A percentile compares a stretch with the other conserved stretches of the same genome.
Conservation (phyloP, 176 grass and related monocot genomes). For the Phyllostachys edulis region DNA sequence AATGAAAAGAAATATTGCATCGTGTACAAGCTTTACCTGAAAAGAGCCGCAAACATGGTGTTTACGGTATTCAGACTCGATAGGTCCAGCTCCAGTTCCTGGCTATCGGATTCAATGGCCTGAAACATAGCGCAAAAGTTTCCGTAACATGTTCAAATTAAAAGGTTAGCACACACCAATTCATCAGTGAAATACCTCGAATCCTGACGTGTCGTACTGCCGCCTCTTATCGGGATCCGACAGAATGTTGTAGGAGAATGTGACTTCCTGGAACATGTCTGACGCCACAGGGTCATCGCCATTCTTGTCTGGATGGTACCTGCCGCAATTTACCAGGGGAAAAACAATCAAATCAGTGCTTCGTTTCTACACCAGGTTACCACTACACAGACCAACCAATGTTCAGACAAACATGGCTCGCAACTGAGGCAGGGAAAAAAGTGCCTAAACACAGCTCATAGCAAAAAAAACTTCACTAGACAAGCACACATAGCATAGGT, state of each 20-base stretch:
- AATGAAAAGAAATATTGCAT: background rate
- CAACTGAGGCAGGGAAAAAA: background rate
- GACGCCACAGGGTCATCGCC: conserved; percentile 80
- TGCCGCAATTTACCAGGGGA: conserved; percentile 13
- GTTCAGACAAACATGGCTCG: background rate
- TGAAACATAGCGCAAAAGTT: conserved; percentile 31
- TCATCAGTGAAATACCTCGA: conserved; percentile 55
- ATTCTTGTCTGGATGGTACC: conserved; percentile 98
- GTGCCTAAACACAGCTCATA: background rate
- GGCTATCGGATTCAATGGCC: conserved; percentile 84
- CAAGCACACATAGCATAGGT: background rate
- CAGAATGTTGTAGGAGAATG: conserved; percentile 90
- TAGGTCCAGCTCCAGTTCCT: conserved; percentile 96
- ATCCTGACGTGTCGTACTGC: conserved; percentile 85
- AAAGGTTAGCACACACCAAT: background rate
- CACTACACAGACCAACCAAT: background rate
- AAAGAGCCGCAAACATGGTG: conserved; percentile 96
- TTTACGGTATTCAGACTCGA: conserved; percentile 95
- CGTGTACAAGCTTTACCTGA: conserved; percentile 56
- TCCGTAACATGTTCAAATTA: background rate
- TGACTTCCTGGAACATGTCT: conserved; percentile 90
- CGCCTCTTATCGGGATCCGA: conserved; percentile 83
- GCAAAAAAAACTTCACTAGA: background rate
- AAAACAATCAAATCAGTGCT: background rate
- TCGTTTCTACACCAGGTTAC: background rate